A percentile compares a stretch with the other conserved stretches of the same genome.
These are phyloP conservation scores for Candida gigantensis DNA, from an alignment of 1,139 yeast genomes.

Conservation along the genomic window DNA sequence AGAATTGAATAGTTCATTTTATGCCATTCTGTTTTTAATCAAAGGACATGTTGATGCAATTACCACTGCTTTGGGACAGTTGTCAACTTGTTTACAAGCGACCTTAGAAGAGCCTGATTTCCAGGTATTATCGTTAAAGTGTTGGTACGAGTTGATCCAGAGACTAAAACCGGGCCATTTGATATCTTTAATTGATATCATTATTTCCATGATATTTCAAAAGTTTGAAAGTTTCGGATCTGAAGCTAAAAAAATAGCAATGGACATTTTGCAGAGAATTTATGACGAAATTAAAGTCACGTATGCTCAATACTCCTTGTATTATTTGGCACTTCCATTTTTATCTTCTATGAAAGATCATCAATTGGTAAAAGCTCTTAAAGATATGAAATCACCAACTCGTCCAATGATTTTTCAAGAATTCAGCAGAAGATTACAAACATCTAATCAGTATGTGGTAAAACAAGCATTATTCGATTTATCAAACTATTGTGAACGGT, in stretches of 20 bases:
- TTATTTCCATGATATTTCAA: conserved; percentile 55
- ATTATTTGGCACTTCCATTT: conserved; percentile 53
- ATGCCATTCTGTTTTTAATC: conserved; percentile 72
- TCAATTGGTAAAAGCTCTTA: conserved; percentile 19
- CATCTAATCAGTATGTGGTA: conserved; percentile 76
- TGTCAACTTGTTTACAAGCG: conserved; percentile 83
- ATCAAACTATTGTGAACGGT: conserved; percentile 46
- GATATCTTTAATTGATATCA: conserved; percentile 46
- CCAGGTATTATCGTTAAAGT: conserved; percentile 61
- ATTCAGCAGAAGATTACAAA: conserved; percentile 56
- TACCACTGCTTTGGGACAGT: conserved; percentile 81
- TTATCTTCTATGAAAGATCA: conserved; percentile 38
- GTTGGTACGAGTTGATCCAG: conserved; percentile 63
- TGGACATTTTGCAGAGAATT: conserved; percentile 44
- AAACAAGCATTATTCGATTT: conserved; percentile 76
- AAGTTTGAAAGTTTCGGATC: conserved; percentile 56
- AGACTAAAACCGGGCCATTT: conserved; percentile 55
- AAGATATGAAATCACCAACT: conserved; percentile 28
- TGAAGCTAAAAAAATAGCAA: conserved; percentile 48
- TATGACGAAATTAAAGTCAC: conserved; percentile 35
- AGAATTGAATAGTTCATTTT: conserved; percentile 70
- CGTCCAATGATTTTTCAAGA: conserved; percentile 44
- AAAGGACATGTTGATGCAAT: conserved; percentile 61
- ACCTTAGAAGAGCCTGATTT: conserved; percentile 67
- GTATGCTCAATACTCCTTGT: conserved; percentile 44